Percentiles rank a stretch among this genome's conserved stretches.
phyloP scores from a whole-genome alignment of 2,329 filamentous ascomycete genomes.

The Fusarium sp. region DNA sequence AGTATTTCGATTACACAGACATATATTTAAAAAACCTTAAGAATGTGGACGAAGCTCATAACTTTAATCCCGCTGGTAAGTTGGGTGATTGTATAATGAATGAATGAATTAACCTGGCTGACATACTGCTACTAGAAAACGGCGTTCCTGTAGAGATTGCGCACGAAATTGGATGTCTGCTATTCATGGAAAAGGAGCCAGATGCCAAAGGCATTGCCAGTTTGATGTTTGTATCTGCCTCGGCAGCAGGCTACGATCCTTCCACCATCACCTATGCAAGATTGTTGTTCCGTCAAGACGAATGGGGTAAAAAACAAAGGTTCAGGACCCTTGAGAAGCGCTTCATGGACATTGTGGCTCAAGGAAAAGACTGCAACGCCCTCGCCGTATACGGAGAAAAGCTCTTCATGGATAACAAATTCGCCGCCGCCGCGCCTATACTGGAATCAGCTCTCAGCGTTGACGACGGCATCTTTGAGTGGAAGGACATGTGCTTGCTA shows the following conservation, averaged over 20 bases:
- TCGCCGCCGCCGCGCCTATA: slow-evolving; percentile 36
- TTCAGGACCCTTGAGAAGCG: slow-evolving; percentile 42
- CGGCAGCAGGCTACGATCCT: slow-evolving; percentile 46
- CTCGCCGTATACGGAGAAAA: slow-evolving; percentile 51
- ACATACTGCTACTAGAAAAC: slow-evolving; percentile 29
- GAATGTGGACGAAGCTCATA: slow-evolving; percentile 37
- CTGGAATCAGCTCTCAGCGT: slow-evolving; percentile 45
- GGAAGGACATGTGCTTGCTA: slow-evolving; percentile 44
- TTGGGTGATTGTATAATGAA: not conserved
- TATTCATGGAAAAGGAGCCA: slow-evolving; percentile 30
- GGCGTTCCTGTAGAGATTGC: slow-evolving; percentile 33
- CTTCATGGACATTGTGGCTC: slow-evolving; percentile 49
- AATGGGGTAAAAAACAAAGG: slow-evolving; percentile 34
- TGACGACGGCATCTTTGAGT: slow-evolving; percentile 41
- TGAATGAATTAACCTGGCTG: slow-evolving; percentile 17
- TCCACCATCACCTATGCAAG: slow-evolving; percentile 49
- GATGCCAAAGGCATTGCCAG: not conserved
- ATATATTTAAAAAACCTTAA: slow-evolving; percentile 41
- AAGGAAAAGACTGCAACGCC: slow-evolving; percentile 51
- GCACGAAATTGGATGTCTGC: slow-evolving; percentile 48
- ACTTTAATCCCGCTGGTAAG: slow-evolving; percentile 42
- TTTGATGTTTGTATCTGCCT: slow-evolving; percentile 49
- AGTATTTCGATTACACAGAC: slow-evolving; percentile 43
- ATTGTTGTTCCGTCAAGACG: slow-evolving; percentile 35
- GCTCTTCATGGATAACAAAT: slow-evolving; percentile 43